phyloP scores from a whole-genome alignment of 2,329 filamentous ascomycete genomes.

The Lasiodiplodia gonubiensis region DNA sequence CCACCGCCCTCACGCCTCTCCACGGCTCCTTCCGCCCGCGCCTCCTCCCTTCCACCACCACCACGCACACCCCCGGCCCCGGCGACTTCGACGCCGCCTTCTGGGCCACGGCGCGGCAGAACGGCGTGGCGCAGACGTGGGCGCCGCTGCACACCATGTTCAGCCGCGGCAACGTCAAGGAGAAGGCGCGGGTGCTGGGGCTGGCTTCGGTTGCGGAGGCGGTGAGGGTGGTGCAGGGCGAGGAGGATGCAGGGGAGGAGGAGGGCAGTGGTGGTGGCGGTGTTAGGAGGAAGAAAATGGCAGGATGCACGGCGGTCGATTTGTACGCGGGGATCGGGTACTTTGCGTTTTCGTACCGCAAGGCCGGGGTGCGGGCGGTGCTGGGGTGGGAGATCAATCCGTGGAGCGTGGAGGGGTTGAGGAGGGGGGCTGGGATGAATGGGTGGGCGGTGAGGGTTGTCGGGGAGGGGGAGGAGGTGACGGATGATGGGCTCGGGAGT shows the following conservation, averaged over 20 bases:
- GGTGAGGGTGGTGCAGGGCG: not conserved
- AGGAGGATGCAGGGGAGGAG: not conserved
- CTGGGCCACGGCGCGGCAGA: slow-evolving; percentile 79
- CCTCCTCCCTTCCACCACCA: too few relatives aligned
- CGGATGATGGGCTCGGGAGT: slow-evolving; percentile 5
- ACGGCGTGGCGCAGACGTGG: slow-evolving; percentile 82
- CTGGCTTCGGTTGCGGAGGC: slow-evolving; percentile 32
- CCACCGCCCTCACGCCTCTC: slow-evolving; percentile 71
- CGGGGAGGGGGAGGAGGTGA: slow-evolving; percentile 5
- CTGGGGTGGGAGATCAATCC: slow-evolving; percentile 87
- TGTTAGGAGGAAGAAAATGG: too few relatives aligned
- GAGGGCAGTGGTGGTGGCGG: too few relatives aligned
- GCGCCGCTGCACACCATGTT: slow-evolving; percentile 94
- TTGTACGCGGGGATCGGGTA: slow-evolving; percentile 94
- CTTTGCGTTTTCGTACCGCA: slow-evolving; percentile 84
- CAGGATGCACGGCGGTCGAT: slow-evolving; percentile 62
- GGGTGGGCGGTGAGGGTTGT: slow-evolving; percentile 40
- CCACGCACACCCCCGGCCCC: slow-evolving; percentile 36
- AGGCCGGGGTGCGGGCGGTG: slow-evolving; percentile 70
- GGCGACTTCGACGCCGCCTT: slow-evolving; percentile 70
- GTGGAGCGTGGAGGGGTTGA: slow-evolving; percentile 55
- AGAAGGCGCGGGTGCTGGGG: slow-evolving; percentile 78
- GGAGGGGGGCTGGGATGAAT: slow-evolving; percentile 49
- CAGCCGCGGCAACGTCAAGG: slow-evolving; percentile 84
- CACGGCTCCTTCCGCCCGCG: slow-evolving; percentile 74